phyloP scores from a whole-genome alignment of 768 basidiomycete species.

The Strobilomyces echinocephalus region DNA sequence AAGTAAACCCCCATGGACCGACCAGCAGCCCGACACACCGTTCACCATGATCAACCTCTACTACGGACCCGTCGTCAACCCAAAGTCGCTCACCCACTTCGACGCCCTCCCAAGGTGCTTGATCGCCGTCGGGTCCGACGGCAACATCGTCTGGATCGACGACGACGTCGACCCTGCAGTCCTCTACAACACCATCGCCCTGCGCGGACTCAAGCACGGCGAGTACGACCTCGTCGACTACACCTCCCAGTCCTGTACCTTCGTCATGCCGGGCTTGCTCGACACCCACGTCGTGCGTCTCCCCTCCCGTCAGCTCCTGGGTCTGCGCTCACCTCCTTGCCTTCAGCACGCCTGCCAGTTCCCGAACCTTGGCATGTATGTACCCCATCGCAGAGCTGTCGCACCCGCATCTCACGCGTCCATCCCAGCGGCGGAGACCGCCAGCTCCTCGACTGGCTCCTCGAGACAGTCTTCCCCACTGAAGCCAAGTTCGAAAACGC shows the following conservation, averaged over 20 bases:
- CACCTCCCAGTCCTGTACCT: conserved; percentile 44
- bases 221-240: conserved; percentile 32
- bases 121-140: conserved; percentile 45
- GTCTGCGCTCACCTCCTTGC: background rate
- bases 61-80: conserved; percentile 58
- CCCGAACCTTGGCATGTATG: conserved; percentile 34
- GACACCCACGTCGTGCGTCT: conserved; percentile 82
- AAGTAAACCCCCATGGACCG: background rate
- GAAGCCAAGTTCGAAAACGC: conserved; percentile 69
- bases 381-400: background rate
- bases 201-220: conserved; percentile 43
- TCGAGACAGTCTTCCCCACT: conserved; percentile 76
- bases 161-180: conserved; percentile 47
- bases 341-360: conserved; percentile 35
- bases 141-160: conserved; percentile 68
- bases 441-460: conserved; percentile 83
- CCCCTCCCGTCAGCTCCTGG: background rate
- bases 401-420: conserved; percentile 1
- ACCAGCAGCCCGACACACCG: background rate
- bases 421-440: conserved; percentile 65
- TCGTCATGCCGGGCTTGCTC: conserved; percentile 81
- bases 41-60: conserved; percentile 33
- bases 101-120: conserved; percentile 49
- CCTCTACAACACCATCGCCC: conserved; percentile 48
- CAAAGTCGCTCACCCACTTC: conserved; percentile 39